phyloP scores from a whole-genome alignment of 2,329 filamentous ascomycete genomes.

The Periglandula ipomoeae region DNA sequence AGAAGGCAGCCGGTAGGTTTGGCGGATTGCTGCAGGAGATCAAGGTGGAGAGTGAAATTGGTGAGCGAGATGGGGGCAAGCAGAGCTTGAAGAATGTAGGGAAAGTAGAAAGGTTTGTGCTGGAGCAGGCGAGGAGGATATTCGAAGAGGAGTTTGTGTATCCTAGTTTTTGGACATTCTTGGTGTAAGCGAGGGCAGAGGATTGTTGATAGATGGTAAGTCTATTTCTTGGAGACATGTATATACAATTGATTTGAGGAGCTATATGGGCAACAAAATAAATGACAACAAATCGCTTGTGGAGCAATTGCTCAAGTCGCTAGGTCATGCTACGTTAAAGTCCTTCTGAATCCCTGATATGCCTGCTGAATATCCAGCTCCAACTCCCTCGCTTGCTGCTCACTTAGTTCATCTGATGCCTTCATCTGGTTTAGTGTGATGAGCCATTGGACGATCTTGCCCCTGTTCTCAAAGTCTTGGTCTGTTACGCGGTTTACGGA shows the following conservation, averaged over 20 bases:
- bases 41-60: slow-evolving; percentile 94
- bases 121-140: slow-evolving; percentile 92
- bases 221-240: too few relatives aligned
- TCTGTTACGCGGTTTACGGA: slow-evolving; percentile 96
- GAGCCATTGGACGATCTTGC: slow-evolving; percentile 97
- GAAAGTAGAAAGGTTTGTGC: slow-evolving; percentile 94
- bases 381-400: slow-evolving; percentile 80
- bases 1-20: slow-evolving; percentile 30
- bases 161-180: slow-evolving; percentile 96
- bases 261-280: not conserved
- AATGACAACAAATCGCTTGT: not conserved
- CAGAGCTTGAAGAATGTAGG: slow-evolving; percentile 97
- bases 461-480: slow-evolving; percentile 86
- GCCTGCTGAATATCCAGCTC: slow-evolving; percentile 91
- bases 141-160: slow-evolving; percentile 99
- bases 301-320: not conserved
- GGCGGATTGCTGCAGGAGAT: slow-evolving; percentile 86
- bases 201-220: too few relatives aligned
- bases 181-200: slow-evolving; percentile 49
- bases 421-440: slow-evolving; percentile 98
- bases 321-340: slow-evolving; percentile 42
- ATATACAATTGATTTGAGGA: not conserved
- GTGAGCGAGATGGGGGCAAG: slow-evolving; percentile 80
- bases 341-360: slow-evolving; percentile 87
- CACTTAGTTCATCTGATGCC: slow-evolving; percentile 79